Conservation (phyloP, 345 rosid species). For the Pugionium cornutum region DNA sequence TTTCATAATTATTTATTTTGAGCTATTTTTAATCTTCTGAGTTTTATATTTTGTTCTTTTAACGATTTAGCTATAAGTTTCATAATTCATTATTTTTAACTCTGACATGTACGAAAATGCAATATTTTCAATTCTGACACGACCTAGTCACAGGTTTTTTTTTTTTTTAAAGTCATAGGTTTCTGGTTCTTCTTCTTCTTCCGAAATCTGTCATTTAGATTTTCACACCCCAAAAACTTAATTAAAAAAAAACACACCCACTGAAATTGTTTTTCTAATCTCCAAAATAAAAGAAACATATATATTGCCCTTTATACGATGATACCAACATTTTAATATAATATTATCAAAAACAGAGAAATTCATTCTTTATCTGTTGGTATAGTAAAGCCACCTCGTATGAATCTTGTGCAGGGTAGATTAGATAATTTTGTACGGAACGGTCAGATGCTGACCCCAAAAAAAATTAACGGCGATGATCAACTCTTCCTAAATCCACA, state of each 20-base stretch:
- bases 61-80: no score
- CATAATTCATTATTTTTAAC: no score
- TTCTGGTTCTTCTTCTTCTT: constrained; percentile 20
- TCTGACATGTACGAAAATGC: no score
- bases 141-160: constrained; percentile 30
- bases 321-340: neutral
- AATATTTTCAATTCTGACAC: constrained; percentile 11
- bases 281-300: neutral
- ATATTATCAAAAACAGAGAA: neutral
- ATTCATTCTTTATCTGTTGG: constrained; percentile 36
- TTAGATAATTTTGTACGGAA: constrained; percentile 17
- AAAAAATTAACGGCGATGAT: constrained; percentile 61
- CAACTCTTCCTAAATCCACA: constrained; percentile 74
- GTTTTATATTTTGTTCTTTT: no score
- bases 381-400: constrained; percentile 34
- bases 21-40: no score
- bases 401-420: constrained; percentile 36
- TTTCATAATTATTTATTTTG: no score
- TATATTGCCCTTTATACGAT: neutral
- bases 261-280: constrained; percentile 24
- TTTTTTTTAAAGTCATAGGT: constrained; percentile 4
- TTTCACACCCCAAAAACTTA: neutral
- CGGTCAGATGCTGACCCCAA: constrained; percentile 40
- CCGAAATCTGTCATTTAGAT: constrained; percentile 19
- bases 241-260: neutral